Conservation (phyloP, 2,329 filamentous ascomycete species). For the Monilinia fructicola region DNA sequence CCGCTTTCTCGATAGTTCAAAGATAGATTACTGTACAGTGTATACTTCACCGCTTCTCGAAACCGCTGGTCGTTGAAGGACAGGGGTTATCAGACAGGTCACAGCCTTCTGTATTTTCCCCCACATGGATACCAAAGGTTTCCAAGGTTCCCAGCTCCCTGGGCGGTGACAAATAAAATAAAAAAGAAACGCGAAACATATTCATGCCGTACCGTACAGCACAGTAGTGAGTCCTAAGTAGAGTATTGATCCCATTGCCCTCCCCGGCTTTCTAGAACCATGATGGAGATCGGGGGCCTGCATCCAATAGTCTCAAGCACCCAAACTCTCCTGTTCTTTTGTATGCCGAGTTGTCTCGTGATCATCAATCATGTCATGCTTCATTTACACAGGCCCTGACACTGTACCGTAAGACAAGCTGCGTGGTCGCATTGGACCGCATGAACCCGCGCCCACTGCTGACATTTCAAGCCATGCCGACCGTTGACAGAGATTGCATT, state of each 20-base stretch:
- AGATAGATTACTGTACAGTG: not conserved
- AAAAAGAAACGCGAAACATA: slow-evolving; percentile 23
- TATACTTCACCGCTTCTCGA: slow-evolving; percentile 23
- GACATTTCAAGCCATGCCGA: slow-evolving; percentile 5
- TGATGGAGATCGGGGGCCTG: slow-evolving; percentile 21
- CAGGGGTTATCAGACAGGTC: slow-evolving; percentile 28
- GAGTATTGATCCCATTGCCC: slow-evolving; percentile 6
- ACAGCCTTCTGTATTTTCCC: slow-evolving; percentile 13
- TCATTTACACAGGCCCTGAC: not conserved
- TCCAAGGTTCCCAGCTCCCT: slow-evolving; percentile 16
- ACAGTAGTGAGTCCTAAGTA: no score
- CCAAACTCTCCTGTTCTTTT: no score
- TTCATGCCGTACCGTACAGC: slow-evolving; percentile 20
- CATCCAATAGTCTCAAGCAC: slow-evolving; percentile 1
- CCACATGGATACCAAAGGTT: slow-evolving; percentile 15
- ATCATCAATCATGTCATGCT: slow-evolving; percentile 3
- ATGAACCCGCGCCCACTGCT: slow-evolving; percentile 12
- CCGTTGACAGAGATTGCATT: slow-evolving; percentile 10
- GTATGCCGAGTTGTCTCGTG: slow-evolving; percentile 4
- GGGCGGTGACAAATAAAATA: slow-evolving; percentile 22
- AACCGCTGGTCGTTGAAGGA: slow-evolving; percentile 30
- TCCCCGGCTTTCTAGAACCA: slow-evolving; percentile 29
- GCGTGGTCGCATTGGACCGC: not conserved
- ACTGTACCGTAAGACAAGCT: not conserved
- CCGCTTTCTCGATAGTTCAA: not conserved